Percentiles rank a stretch among this genome's conserved stretches.
Conservation (phyloP, 441 rosid species). For the Populus trichocarpa region DNA sequence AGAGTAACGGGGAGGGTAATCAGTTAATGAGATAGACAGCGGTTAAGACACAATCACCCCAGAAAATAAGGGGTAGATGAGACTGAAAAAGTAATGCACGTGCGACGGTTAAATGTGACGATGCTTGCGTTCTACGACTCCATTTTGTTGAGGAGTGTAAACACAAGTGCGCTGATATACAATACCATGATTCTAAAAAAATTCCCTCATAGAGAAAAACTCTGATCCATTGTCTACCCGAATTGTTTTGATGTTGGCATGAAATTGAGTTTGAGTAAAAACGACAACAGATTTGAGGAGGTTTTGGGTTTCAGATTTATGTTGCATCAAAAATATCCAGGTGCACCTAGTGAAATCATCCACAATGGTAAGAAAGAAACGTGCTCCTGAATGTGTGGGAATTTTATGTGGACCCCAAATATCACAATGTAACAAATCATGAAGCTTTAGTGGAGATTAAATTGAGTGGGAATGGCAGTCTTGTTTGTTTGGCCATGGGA, state of each 20-base stretch:
- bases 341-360: too few species aligned
- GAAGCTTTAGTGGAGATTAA: background rate
- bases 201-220: background rate
- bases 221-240: background rate
- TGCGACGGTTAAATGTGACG: background rate
- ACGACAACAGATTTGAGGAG: background rate
- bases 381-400: too few species aligned
- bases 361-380: too few species aligned
- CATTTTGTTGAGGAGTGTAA: conserved; percentile 4
- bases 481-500: background rate
- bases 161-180: background rate
- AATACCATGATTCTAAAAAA: background rate
- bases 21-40: conserved; percentile 1
- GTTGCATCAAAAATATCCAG: conserved; percentile 1
- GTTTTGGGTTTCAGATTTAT: background rate
- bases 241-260: background rate
- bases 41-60: too few species aligned
- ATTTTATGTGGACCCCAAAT: too few species aligned
- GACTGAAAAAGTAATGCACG: conserved; percentile 6
- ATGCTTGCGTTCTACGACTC: background rate
- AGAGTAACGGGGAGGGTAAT: background rate
- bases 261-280: background rate
- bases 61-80: too few species aligned
- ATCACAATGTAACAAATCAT: too few species aligned
- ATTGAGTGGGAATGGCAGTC: background rate